These are phyloP conservation scores for Perilla frutescens DNA, from an alignment of 257 asterid species.

Conservation along the genomic window DNA sequence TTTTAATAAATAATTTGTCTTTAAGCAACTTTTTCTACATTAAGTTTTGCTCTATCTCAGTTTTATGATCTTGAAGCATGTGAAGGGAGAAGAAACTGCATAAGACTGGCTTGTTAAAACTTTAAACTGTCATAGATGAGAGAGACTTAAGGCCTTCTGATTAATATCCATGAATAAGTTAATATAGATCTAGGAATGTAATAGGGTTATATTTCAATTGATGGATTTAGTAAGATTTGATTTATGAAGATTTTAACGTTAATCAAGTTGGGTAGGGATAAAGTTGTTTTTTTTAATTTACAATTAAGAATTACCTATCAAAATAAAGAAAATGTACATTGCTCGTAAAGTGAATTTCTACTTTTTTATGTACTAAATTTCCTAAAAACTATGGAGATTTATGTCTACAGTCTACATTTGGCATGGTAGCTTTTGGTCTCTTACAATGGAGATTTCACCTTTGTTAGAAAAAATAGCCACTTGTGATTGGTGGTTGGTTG, in stretches of 20 bases:
- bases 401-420: slow-evolving; percentile 10
- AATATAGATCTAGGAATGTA: not conserved
- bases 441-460: slow-evolving; percentile 5
- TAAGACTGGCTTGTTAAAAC: not conserved
- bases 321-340: not conserved
- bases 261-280: not conserved
- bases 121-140: not conserved
- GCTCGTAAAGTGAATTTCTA: not conserved
- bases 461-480: not conserved
- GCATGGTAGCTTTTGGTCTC: not conserved
- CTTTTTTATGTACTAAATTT: not conserved
- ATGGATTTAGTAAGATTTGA: slow-evolving; percentile 12
- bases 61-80: slow-evolving; percentile 14
- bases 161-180: not conserved
- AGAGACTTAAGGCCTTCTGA: not conserved
- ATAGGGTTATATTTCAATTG: not conserved
- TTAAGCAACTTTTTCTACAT: not conserved
- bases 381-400: not conserved
- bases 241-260: slow-evolving; percentile 17
- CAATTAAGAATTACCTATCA: slow-evolving; percentile 5
- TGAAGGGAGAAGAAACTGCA: slow-evolving; percentile 6
- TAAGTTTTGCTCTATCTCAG: slow-evolving; percentile 12
- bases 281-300: not conserved
- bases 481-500: not conserved
- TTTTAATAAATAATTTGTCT: not conserved